phyloP scores from a whole-genome alignment of 805 yeast species.

The Myxozyma lipomycoides region DNA sequence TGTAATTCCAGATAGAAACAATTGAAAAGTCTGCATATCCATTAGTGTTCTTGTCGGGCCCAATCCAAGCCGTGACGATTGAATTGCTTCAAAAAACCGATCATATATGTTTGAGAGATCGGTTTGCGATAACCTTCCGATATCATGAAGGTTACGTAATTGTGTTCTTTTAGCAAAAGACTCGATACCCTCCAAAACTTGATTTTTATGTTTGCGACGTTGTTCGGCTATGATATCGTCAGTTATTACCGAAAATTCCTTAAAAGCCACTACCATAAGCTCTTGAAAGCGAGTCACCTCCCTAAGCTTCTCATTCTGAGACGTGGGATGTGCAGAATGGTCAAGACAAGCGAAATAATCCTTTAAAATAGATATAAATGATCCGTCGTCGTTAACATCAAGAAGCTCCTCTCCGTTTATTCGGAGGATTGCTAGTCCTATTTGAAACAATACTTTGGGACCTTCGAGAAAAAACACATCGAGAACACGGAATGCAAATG shows the following conservation, averaged over 20 bases:
- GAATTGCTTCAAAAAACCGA: slow-evolving; percentile 71
- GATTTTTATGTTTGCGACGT: slow-evolving; percentile 65
- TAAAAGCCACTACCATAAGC: slow-evolving; percentile 83
- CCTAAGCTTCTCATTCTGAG: slow-evolving; percentile 59
- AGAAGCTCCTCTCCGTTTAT: slow-evolving; percentile 82
- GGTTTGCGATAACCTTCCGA: slow-evolving; percentile 53
- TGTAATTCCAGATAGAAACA: slow-evolving; percentile 72
- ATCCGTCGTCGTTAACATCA: slow-evolving; percentile 84
- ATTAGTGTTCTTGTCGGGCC: slow-evolving; percentile 52
- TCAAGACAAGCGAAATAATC: slow-evolving; percentile 74
- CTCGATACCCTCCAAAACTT: slow-evolving; percentile 81
- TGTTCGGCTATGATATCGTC: slow-evolving; percentile 68
- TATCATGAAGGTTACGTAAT: slow-evolving; percentile 75
- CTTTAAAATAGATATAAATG: slow-evolving; percentile 79
- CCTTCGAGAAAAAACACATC: slow-evolving; percentile 91
- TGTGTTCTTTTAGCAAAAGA: slow-evolving; percentile 89
- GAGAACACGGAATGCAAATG: slow-evolving; percentile 84
- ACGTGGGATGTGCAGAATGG: slow-evolving; percentile 64
- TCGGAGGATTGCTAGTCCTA: slow-evolving; percentile 84
- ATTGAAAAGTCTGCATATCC: slow-evolving; percentile 66
- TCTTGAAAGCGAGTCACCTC: slow-evolving; percentile 83
- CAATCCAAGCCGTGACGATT: slow-evolving; percentile 52
- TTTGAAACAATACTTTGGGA: slow-evolving; percentile 82
- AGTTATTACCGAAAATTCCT: slow-evolving; percentile 77
- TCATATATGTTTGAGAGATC: slow-evolving; percentile 76